phyloP scores from a whole-genome alignment of 306 rosid genomes.

The Medicago lupulina region DNA sequence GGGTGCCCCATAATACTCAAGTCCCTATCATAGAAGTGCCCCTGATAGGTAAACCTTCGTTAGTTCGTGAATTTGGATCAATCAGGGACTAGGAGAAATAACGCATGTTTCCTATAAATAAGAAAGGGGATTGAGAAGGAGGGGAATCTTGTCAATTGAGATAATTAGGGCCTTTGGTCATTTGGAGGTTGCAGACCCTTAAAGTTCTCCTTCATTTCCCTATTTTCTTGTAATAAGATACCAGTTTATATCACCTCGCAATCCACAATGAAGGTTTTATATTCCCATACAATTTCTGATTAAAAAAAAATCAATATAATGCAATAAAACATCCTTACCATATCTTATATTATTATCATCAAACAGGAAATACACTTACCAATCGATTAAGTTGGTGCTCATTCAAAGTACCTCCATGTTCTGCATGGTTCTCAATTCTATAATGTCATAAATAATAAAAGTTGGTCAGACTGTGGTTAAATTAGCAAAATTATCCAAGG shows the following conservation, averaged over 20 bases:
- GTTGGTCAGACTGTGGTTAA: conserved; percentile 27
- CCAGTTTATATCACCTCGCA: conserved; percentile 8
- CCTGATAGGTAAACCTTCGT: background rate
- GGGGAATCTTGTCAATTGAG: no score
- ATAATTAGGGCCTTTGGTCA: no score
- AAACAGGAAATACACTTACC: conserved; percentile 60
- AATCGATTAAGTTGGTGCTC: conserved; percentile 98
- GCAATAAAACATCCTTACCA: conserved; percentile 1
- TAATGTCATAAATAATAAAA: conserved; percentile 35
- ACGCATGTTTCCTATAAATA: no score
- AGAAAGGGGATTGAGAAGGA: no score
- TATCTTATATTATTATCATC: conserved; percentile 2
- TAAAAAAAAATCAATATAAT: conserved; percentile 12
- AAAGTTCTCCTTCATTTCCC: no score
- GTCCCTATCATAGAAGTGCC: background rate
- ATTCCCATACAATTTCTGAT: conserved; percentile 21
- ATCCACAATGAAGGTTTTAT: conserved; percentile 28
- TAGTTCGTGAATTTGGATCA: background rate
- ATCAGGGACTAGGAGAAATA: background rate
- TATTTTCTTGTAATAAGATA: no score
- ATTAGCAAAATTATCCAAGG: conserved; percentile 25
- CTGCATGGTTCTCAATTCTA: conserved; percentile 98
- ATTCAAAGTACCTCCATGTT: conserved; percentile 97
- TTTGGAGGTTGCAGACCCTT: no score
- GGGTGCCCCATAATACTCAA: no score